Conservation (phyloP, 1,284 basidiomycete genomes). For the Entoloma clypeatum region DNA sequence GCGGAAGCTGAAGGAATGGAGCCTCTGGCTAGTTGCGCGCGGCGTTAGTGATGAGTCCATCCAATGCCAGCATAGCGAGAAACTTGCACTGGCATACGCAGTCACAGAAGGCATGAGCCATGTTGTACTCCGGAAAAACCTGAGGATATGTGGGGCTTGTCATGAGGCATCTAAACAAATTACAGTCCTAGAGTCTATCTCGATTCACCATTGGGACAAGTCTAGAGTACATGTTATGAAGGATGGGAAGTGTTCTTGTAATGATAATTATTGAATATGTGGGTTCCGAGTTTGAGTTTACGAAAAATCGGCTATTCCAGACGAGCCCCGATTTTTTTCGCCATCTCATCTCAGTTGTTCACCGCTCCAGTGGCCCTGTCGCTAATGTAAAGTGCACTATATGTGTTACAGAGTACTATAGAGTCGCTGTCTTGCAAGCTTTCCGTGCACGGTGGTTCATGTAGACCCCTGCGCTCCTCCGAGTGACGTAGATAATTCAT, state of each 20-base stretch:
- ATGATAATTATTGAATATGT: conserved; percentile 21
- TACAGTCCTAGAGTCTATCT: conserved; percentile 23
- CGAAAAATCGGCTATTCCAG: no score
- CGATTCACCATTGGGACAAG: conserved; percentile 23
- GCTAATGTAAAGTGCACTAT: no score
- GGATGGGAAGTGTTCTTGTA: conserved; percentile 21
- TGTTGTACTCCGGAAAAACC: conserved; percentile 20
- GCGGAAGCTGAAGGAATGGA: conserved; percentile 22
- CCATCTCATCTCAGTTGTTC: no score
- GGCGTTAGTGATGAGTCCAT: conserved; percentile 22
- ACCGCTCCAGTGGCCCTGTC: no score
- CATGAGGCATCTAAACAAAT: conserved; percentile 23
- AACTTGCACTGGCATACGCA: conserved; percentile 21
- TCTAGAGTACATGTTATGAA: conserved; percentile 23
- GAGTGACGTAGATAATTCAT: no score
- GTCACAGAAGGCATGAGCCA: conserved; percentile 21
- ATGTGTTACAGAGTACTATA: no score
- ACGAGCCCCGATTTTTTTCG: no score
- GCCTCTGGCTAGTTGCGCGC: conserved; percentile 17
- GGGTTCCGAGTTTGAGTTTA: no score
- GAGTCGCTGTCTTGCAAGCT: no score
- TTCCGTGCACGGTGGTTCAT: no score
- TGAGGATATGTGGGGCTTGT: conserved; percentile 21
- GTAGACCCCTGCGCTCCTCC: no score
- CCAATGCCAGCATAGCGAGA: conserved; percentile 20